These are phyloP conservation scores for Eucalyptus polyanthemos DNA, from an alignment of 345 rosid species.

Conservation along the genomic window DNA sequence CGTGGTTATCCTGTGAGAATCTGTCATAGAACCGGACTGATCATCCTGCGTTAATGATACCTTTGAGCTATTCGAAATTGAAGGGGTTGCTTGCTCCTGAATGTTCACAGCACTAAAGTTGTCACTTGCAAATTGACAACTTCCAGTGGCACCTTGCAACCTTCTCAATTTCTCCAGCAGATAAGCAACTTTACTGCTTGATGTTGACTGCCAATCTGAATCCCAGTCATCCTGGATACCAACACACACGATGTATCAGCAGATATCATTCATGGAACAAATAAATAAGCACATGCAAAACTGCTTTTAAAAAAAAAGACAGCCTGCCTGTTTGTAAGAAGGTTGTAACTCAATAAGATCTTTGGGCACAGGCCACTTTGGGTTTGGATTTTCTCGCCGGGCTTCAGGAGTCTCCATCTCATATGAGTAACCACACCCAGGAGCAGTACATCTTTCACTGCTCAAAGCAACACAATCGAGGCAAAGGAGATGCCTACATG, in stretches of 20 bases:
- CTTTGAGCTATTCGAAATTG: not conserved
- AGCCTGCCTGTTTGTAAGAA: slow-evolving; percentile 76
- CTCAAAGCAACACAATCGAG: slow-evolving; percentile 76
- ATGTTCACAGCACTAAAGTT: slow-evolving; percentile 2
- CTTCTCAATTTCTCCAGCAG: slow-evolving; percentile 58
- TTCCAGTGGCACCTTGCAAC: slow-evolving; percentile 38
- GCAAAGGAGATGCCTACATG: slow-evolving; percentile 91
- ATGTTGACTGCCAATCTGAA: slow-evolving; percentile 96
- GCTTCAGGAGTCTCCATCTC: slow-evolving; percentile 92
- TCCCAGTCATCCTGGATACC: slow-evolving; percentile 82
- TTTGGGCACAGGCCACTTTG: slow-evolving; percentile 94
- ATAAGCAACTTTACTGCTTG: slow-evolving; percentile 89
- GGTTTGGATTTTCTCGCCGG: slow-evolving; percentile 91
- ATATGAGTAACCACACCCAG: slow-evolving; percentile 65
- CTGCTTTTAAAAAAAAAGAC: not conserved
- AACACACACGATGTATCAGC: not conserved
- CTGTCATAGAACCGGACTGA: slow-evolving; percentile 3
- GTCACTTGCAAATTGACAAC: slow-evolving; percentile 5
- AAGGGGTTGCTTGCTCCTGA: slow-evolving; percentile 3
- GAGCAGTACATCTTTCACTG: slow-evolving; percentile 56
- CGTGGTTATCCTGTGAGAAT: slow-evolving; percentile 7
- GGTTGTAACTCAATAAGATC: slow-evolving; percentile 98
- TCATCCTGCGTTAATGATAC: not conserved
- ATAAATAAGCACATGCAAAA: not conserved
- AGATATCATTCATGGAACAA: not conserved